Evolutionary conservation across 768 basidiomycete species (phyloP).

Genomic region (Scleroderma citrinum): DNA sequence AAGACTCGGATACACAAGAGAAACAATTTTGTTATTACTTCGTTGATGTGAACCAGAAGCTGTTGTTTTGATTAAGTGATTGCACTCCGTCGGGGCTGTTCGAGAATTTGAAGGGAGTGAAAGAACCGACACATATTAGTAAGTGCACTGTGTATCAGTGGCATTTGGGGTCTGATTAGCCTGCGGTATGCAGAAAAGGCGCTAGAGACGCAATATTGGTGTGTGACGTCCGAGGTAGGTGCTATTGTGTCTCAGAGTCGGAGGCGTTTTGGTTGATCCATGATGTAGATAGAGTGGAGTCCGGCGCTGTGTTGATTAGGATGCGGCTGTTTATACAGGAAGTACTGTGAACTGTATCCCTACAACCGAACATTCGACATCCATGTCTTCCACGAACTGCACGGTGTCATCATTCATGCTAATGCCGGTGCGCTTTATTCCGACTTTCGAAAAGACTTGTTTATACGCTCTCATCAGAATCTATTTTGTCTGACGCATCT

Average conservation of each 20-base stretch:
- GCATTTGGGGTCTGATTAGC: neutral
- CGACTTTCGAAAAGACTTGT: neutral
- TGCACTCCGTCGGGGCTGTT: neutral
- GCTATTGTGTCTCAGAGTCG: neutral
- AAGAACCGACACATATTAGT: neutral
- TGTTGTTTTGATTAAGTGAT: neutral
- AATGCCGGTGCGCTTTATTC: neutral
- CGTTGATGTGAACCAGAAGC: neutral
- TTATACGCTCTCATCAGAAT: conserved; percentile 3
- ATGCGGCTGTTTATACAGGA: neutral
- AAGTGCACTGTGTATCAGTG: neutral
- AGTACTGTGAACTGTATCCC: neutral
- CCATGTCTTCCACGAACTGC: neutral
- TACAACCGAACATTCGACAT: neutral
- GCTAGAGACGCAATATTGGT: neutral
- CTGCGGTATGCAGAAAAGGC: neutral
- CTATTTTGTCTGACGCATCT: conserved; percentile 10
- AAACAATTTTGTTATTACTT: neutral
- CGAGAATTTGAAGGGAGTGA: neutral
- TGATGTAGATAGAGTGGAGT: neutral
- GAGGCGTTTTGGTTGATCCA: neutral
- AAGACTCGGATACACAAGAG: neutral
- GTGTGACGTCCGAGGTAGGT: neutral
- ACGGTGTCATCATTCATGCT: neutral
- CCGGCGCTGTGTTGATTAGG: neutral